Evolutionary conservation across 176 grass and related monocot species (phyloP).

Genomic region (Puya raimondii): DNA sequence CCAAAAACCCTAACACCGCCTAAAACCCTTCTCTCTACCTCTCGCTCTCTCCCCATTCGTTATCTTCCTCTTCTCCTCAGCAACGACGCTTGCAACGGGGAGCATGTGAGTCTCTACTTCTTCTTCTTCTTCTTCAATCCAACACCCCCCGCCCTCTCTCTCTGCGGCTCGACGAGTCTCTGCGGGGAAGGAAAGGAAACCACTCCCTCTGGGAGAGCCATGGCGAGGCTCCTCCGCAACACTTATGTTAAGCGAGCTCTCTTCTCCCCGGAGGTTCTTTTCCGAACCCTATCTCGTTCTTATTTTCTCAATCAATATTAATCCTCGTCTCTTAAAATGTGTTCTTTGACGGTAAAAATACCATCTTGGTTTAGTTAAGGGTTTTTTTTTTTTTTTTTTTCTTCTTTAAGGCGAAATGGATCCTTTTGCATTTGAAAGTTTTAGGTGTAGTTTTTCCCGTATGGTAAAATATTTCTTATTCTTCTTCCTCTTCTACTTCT

Average conservation of each 20-base stretch:
- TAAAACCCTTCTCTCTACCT: too few species aligned
- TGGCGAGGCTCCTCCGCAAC: slow-evolving; percentile 65
- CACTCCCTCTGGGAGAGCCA: slow-evolving; percentile 18
- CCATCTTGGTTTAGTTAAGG: not conserved
- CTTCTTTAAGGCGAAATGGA: too few species aligned
- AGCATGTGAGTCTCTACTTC: not conserved
- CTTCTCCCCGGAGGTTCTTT: slow-evolving; percentile 25
- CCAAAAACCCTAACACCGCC: too few species aligned
- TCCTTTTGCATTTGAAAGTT: too few species aligned
- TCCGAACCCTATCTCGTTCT: slow-evolving; percentile 13
- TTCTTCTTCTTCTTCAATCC: not conserved
- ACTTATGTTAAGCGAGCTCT: slow-evolving; percentile 38
- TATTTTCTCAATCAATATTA: not conserved
- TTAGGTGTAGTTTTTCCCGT: too few species aligned
- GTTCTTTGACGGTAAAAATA: not conserved
- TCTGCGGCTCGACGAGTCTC: not conserved
- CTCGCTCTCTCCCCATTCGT: too few species aligned
- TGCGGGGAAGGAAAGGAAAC: not conserved
- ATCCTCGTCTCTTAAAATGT: not conserved
- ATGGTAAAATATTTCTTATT: too few species aligned
- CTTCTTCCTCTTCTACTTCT: too few species aligned
- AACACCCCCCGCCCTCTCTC: not conserved
- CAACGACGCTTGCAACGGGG: too few species aligned
- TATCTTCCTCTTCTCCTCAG: too few species aligned
- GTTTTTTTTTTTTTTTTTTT: too few species aligned